Evolutionary conservation across 441 rosid genomes (phyloP).

Genomic region (Pelargonium cotyledonis): DNA sequence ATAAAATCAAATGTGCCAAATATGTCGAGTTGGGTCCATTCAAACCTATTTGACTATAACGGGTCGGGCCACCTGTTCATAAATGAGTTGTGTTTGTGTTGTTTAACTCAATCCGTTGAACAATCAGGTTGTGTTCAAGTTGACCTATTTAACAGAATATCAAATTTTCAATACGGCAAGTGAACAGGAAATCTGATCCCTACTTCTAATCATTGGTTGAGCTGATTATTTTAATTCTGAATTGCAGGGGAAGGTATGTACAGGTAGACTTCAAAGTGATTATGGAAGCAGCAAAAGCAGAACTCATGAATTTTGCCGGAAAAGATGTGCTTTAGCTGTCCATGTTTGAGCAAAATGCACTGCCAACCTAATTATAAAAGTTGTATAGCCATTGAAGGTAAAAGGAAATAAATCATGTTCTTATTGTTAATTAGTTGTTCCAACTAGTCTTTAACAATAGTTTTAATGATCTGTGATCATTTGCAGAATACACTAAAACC

Average conservation of each 20-base stretch:
- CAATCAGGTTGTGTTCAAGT: too few species aligned
- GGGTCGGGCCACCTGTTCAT: too few species aligned
- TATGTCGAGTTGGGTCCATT: too few species aligned
- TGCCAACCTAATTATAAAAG: neutral
- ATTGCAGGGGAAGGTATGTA: conserved; percentile 74
- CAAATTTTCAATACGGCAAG: too few species aligned
- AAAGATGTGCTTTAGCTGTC: conserved; percentile 39
- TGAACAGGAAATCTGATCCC: too few species aligned
- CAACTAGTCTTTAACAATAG: neutral
- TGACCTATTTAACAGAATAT: too few species aligned
- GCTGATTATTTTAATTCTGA: conserved; percentile 12
- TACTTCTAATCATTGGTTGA: conserved; percentile 6
- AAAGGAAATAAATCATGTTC: neutral
- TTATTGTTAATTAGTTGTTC: neutral
- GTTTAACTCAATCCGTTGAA: too few species aligned
- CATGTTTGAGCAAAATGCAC: conserved; percentile 11
- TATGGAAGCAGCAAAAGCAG: conserved; percentile 80
- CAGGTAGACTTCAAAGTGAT: conserved; percentile 55
- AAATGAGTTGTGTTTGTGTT: too few species aligned
- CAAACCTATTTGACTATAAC: too few species aligned
- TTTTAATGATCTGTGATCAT: neutral
- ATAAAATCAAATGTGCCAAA: too few species aligned
- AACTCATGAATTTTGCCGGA: conserved; percentile 53
- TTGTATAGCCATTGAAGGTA: neutral
- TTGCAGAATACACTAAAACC: neutral